Evolutionary conservation across 805 yeast genomes (phyloP), one percentile per base, ranked within the genome.

Genomic region (Cyberlindnera amylophila): DNA sequence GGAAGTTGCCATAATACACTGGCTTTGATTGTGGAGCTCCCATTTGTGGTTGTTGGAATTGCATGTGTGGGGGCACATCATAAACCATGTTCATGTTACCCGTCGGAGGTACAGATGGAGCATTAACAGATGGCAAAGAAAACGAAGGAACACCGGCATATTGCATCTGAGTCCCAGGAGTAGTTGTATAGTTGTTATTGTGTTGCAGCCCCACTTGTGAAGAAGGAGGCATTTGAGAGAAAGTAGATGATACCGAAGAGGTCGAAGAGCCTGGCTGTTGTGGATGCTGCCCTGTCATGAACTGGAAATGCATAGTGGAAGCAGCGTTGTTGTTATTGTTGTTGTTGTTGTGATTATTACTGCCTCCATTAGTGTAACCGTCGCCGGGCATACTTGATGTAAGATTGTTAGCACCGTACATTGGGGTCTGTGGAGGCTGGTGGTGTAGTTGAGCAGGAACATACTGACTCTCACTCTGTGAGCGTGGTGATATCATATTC

Each of bases 401-500:
- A 21, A 8, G 33, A 6, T 30, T 14, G 24, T 21, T 21, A 21
- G 24, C 24, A 21, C 24, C 24, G 24, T 12, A n/a, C 36, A 19
- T 18, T 32, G 35, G 23, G 26, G 26, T 17, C 32, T 14, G 15
- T 28, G 5, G 31, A 7, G 31, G 31, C 15, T 14, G 31, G 31
- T 28, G 31, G n/a, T 13, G 32, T 16, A 30, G 26, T 24, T 13
- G 35, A 17, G 15, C 23, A n/a, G 41, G 32, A 4, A 27, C 41
- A 21, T 38, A 38, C 41, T 40, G 43, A 6, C 17, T 12, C 32
- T 40, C 43, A 23, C 39, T 40, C 30, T 40, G 43, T 10, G 43
- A 40, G 28, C 43, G 43, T 11, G 43, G 43, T 18, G 43, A 40
- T 2, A 40, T 40, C 43, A 40, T 40, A 10, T 7, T 15, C 11